Conservation (phyloP, 2,329 filamentous ascomycete genomes). For the Trichoderma asperellum region DNA sequence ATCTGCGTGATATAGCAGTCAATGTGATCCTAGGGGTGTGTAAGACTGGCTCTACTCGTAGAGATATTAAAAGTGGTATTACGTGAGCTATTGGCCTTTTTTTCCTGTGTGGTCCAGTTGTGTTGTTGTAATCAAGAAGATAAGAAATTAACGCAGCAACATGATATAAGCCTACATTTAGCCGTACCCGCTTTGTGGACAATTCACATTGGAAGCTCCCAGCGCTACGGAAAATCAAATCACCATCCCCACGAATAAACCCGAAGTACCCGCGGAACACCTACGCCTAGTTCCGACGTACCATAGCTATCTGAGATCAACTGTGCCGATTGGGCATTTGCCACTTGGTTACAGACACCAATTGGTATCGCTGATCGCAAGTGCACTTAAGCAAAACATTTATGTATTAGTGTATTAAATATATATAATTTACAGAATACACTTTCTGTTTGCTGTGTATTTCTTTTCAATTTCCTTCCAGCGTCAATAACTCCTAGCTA, state of each 20-base stretch:
- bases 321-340: background rate
- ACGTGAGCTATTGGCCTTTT: background rate
- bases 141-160: background rate
- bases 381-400: background rate
- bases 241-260: background rate
- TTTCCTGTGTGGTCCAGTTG: background rate
- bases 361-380: background rate
- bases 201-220: background rate
- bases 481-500: background rate
- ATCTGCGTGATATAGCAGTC: background rate
- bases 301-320: too few species aligned
- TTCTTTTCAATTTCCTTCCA: background rate
- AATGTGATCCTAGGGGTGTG: background rate
- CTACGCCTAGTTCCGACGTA: too few species aligned
- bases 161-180: background rate
- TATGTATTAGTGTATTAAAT: background rate
- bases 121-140: background rate
- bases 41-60: background rate
- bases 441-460: background rate
- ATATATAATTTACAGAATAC: background rate
- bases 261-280: too few species aligned
- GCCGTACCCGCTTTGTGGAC: background rate
- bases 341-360: background rate
- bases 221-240: background rate
- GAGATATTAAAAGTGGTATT: background rate